These are phyloP conservation scores for Sphagnurus paluster DNA, from an alignment of 1,284 basidiomycete genomes.

Conservation along the genomic window DNA sequence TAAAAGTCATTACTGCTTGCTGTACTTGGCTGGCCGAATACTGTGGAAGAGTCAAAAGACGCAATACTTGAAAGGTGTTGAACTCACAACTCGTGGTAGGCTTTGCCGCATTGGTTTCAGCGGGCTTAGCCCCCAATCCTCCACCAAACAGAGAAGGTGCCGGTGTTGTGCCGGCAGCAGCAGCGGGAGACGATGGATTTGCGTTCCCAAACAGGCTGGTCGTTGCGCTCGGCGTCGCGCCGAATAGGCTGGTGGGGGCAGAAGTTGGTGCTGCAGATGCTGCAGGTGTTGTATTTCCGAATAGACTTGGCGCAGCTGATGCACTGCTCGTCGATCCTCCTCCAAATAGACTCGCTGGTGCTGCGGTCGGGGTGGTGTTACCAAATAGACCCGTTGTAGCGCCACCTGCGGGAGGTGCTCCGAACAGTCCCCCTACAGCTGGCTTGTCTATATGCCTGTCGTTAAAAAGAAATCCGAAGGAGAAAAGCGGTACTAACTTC, in stretches of 20 bases:
- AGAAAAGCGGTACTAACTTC: constrained; percentile 10
- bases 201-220: constrained; percentile 19
- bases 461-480: neutral
- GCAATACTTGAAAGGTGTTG: constrained; percentile 3
- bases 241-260: constrained; percentile 16
- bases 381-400: constrained; percentile 11
- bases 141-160: constrained; percentile 29
- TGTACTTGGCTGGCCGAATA: constrained; percentile 28
- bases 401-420: constrained; percentile 11
- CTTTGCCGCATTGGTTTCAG: constrained; percentile 29
- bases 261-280: constrained; percentile 9
- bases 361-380: constrained; percentile 17
- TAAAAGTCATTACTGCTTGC: constrained; percentile 8
- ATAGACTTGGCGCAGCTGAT: constrained; percentile 16
- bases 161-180: constrained; percentile 16
- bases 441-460: constrained; percentile 18
- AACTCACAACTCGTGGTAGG: constrained; percentile 30
- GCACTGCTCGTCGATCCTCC: constrained; percentile 10
- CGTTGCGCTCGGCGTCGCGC: constrained; percentile 14
- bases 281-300: constrained; percentile 20
- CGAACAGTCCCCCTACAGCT: constrained; percentile 20
- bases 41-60: constrained; percentile 16
- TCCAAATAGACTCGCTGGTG: constrained; percentile 24
- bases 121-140: constrained; percentile 33
- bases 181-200: constrained; percentile 16